phyloP scores from a whole-genome alignment of 2,329 filamentous ascomycete genomes.

The Fusarium napiforme region DNA sequence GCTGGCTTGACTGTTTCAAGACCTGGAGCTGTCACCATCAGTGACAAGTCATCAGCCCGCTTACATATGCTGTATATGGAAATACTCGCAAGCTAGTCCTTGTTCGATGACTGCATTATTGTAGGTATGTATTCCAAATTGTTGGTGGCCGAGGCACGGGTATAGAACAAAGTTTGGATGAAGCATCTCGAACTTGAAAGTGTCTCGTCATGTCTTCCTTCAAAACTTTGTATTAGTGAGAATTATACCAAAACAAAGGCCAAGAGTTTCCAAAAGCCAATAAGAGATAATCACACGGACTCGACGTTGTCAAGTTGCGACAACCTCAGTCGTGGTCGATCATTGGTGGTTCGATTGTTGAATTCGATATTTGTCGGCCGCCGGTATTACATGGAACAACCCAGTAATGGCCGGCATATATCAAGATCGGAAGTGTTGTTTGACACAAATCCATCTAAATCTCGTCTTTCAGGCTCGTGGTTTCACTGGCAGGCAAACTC shows the following conservation, averaged over 20 bases:
- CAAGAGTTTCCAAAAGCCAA: background rate
- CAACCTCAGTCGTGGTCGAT: background rate
- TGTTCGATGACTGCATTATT: background rate
- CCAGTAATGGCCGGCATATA: background rate
- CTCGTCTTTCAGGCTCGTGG: background rate
- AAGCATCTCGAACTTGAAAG: background rate
- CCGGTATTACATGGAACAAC: background rate
- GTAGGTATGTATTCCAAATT: background rate
- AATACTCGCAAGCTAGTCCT: constrained; percentile 5
- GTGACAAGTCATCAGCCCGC: background rate
- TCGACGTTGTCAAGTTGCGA: background rate
- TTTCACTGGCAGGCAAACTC: background rate
- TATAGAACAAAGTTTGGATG: background rate
- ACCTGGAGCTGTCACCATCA: background rate
- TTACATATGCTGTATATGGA: background rate
- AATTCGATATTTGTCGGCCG: background rate
- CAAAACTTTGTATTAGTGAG: background rate
- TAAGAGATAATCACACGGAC: background rate
- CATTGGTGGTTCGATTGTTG: background rate
- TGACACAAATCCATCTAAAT: background rate
- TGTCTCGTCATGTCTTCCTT: background rate
- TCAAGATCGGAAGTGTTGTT: background rate
- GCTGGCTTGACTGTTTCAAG: background rate
- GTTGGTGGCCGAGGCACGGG: background rate
- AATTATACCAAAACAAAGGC: background rate